Conservation (phyloP, 768 basidiomycete species). For the Artomyces pyxidatus region DNA sequence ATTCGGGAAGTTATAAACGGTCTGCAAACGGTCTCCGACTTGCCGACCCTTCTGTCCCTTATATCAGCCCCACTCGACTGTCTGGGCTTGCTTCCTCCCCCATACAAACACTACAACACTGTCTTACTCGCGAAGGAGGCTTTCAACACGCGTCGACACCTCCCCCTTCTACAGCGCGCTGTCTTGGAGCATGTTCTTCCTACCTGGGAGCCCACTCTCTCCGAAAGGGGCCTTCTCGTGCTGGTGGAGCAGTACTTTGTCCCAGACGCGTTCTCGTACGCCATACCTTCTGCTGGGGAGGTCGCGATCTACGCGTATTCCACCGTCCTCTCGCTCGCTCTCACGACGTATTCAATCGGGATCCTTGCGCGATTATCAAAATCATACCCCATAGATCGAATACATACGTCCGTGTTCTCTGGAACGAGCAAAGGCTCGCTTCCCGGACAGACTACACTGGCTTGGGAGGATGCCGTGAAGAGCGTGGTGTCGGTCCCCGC, state of each 20-base stretch:
- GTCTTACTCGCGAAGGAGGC: conserved; percentile 27
- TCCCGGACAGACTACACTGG: conserved; percentile 23
- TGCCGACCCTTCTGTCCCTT: conserved; percentile 44
- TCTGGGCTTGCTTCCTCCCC: conserved; percentile 52
- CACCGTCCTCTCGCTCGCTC: conserved; percentile 44
- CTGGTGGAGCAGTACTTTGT: conserved; percentile 67
- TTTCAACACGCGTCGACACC: conserved; percentile 26
- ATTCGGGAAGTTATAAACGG: conserved; percentile 21
- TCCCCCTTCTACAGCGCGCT: conserved; percentile 54
- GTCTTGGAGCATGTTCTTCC: conserved; percentile 60
- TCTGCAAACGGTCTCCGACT: conserved; percentile 29
- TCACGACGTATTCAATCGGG: conserved; percentile 41
- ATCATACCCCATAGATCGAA: conserved; percentile 61
- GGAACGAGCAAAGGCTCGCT: conserved; percentile 11
- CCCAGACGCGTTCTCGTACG: conserved; percentile 51
- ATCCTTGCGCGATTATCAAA: conserved; percentile 46
- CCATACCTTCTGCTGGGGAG: conserved; percentile 40
- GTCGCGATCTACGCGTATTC: conserved; percentile 56
- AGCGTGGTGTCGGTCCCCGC: conserved; percentile 57
- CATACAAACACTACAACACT: conserved; percentile 36
- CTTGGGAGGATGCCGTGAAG: conserved; percentile 76
- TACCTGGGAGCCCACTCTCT: conserved; percentile 53
- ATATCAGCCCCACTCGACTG: conserved; percentile 50
- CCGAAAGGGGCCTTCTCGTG: conserved; percentile 35
- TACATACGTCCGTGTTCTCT: conserved; percentile 47